These are phyloP conservation scores for Rutstroemia sp. DNA, from an alignment of 2,329 filamentous ascomycete genomes.

Conservation along the genomic window DNA sequence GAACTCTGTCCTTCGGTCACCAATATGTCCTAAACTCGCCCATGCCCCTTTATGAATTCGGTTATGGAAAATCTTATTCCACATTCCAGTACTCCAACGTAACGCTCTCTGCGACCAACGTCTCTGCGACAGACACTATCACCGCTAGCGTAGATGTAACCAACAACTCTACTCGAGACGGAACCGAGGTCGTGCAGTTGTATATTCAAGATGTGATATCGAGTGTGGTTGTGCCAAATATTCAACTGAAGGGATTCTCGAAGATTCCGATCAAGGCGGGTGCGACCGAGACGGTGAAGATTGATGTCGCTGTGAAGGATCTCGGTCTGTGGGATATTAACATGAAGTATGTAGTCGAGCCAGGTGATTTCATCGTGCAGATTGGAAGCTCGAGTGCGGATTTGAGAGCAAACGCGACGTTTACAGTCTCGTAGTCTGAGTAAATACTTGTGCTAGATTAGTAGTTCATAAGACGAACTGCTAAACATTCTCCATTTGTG, in stretches of 20 bases:
- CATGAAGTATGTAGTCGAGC: conserved; percentile 69
- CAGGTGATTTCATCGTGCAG: conserved; percentile 56
- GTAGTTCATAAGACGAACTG: too few species aligned
- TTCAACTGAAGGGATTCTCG: conserved; percentile 62
- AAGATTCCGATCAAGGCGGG: conserved; percentile 55
- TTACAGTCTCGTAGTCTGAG: conserved; percentile 37
- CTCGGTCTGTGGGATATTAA: conserved; percentile 64
- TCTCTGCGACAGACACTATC: conserved; percentile 39
- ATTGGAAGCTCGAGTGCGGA: conserved; percentile 55
- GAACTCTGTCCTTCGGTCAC: conserved; percentile 75
- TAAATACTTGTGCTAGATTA: too few species aligned
- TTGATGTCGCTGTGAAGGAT: conserved; percentile 56
- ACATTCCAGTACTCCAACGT: conserved; percentile 47
- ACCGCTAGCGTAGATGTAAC: conserved; percentile 46
- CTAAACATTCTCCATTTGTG: too few species aligned
- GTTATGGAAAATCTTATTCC: conserved; percentile 69
- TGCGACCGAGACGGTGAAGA: conserved; percentile 43
- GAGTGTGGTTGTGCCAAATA: conserved; percentile 57
- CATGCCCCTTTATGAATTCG: conserved; percentile 75
- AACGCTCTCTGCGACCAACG: conserved; percentile 34
- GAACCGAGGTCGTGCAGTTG: conserved; percentile 48
- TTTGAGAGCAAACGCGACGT: conserved; percentile 47
- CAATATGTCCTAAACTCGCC: conserved; percentile 76
- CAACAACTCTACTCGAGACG: conserved; percentile 48
- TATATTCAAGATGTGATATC: conserved; percentile 44